Base-by-base conservation (phyloP, 257 asterid species). In the Hygrophila difformis region DNA sequence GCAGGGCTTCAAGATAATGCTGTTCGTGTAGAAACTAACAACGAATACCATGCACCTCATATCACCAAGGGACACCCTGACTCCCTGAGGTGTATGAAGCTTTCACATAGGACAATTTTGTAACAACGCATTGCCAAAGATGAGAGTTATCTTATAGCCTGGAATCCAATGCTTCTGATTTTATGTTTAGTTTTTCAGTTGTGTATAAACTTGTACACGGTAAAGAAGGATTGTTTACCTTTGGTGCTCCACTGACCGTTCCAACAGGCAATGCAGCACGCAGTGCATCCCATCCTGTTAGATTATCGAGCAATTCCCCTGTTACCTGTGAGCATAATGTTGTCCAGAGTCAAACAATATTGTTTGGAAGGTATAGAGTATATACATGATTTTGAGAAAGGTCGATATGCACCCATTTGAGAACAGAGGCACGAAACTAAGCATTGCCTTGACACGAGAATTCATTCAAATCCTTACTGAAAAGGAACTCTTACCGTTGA, bases 201-300 rank as follows among this genome's bases (percentile, higher is more conserved):
- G 28, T 18, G 10, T 5, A 17, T 16, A 42, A 15, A 42, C 8
- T 1, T 0, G 6, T 5, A 42, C n/a, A 8, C n/a, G 13, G 0
- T 42, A 18, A 42, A 42, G 5, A 1, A 42, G 2, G 37, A 33
- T 0, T 3, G 51, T 43, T 61, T 42, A 88, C 97, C 84, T 82
- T 85, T 48, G 98, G 98, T 23, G 93, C 93, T 50, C 98, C 98
- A 36, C 94, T 82, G 44, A 89, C 96, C 13, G 94, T 89, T 61
- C 96, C 98, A 38, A 89, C 96, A 12, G 98, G 96, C 54, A 89
- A 65, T 20, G 98, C 84, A 57, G 88, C 81, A 12, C 83, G 75
- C 13, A 89, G 71, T 38, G 92, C 98, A 68, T 85, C 96, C 96
- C 96, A 85, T 52, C 75, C 76, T 2, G 84, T 82, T 26, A 85